These are phyloP conservation scores for Neonectria coccinea DNA, from an alignment of 2,329 filamentous ascomycete genomes.

Conservation along the genomic window DNA sequence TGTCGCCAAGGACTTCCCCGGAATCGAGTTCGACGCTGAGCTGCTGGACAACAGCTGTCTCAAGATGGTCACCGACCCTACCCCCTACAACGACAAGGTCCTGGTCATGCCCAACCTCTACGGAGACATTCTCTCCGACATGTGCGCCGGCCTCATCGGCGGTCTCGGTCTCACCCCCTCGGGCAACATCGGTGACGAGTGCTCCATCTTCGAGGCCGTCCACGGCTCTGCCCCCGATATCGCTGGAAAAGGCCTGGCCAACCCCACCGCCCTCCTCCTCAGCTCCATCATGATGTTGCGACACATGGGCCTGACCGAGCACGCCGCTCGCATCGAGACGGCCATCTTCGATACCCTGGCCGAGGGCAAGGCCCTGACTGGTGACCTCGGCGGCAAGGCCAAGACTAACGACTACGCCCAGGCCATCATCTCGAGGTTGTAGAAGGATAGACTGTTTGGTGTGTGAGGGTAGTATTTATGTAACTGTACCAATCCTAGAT, in stretches of 20 bases:
- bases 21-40: conserved; percentile 97
- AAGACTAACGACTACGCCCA: conserved; percentile 95
- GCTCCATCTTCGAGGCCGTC: conserved; percentile 99
- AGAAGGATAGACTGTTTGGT: conserved; percentile 49
- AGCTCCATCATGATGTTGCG: conserved; percentile 99
- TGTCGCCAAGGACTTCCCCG: conserved; percentile 93
- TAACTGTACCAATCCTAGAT: conserved; percentile 49
- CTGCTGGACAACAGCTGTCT: conserved; percentile 99
- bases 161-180: conserved; percentile 97
- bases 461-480: conserved; percentile 45
- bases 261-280: conserved; percentile 95
- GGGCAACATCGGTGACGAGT: conserved; percentile 98
- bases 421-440: conserved; percentile 84
- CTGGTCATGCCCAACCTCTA: conserved; percentile 98
- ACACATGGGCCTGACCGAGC: conserved; percentile 91
- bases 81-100: conserved; percentile 99
- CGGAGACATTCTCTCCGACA: conserved; percentile 99
- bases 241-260: conserved; percentile 93
- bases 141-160: conserved; percentile 98
- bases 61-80: conserved; percentile 97
- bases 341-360: conserved; percentile 95
- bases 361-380: conserved; percentile 96
- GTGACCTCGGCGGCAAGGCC: conserved; percentile 94
- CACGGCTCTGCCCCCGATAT: conserved; percentile 98
- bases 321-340: conserved; percentile 90